These are phyloP conservation scores for Davidsoniella eucalypti DNA, from an alignment of 2,329 filamentous ascomycete species.

Conservation along the genomic window DNA sequence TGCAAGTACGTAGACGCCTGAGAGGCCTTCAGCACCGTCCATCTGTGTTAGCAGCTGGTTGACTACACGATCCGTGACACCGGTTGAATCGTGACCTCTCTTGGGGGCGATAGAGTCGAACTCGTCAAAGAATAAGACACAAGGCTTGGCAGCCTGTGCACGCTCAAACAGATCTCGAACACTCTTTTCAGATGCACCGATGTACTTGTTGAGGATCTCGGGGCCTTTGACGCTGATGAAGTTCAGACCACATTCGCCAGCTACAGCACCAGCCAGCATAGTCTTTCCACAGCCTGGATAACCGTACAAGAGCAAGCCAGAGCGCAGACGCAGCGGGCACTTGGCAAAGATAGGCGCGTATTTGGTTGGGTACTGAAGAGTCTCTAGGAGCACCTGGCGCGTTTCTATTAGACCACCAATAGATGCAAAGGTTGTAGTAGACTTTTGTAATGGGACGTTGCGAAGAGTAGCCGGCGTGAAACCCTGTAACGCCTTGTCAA, in stretches of 20 bases:
- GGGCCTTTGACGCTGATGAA: conserved; percentile 98
- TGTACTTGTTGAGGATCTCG: conserved; percentile 98
- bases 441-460: conserved; percentile 85
- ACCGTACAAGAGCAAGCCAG: conserved; percentile 81
- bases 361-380: conserved; percentile 89
- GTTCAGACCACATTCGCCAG: conserved; percentile 91
- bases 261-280: conserved; percentile 86
- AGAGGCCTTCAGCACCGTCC: conserved; percentile 92
- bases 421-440: conserved; percentile 77
- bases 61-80: conserved; percentile 95
- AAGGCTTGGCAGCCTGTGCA: conserved; percentile 77
- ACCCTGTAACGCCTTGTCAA: conserved; percentile 67
- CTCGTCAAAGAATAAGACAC: conserved; percentile 95
- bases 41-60: conserved; percentile 98
- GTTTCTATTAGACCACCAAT: conserved; percentile 83
- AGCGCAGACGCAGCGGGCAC: conserved; percentile 85
- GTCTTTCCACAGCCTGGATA: conserved; percentile 96
- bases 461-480: conserved; percentile 91
- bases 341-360: conserved; percentile 96
- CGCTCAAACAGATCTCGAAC: conserved; percentile 91
- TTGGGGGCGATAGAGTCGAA: conserved; percentile 97
- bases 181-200: conserved; percentile 90
- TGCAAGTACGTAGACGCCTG: conserved; percentile 88
- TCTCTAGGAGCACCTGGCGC: conserved; percentile 81
- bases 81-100: conserved; percentile 88